Evolutionary conservation across 2,329 filamentous ascomycete species (phyloP), one percentile per base, ranked within the genome.

Genomic region (Catunica adiposa): DNA sequence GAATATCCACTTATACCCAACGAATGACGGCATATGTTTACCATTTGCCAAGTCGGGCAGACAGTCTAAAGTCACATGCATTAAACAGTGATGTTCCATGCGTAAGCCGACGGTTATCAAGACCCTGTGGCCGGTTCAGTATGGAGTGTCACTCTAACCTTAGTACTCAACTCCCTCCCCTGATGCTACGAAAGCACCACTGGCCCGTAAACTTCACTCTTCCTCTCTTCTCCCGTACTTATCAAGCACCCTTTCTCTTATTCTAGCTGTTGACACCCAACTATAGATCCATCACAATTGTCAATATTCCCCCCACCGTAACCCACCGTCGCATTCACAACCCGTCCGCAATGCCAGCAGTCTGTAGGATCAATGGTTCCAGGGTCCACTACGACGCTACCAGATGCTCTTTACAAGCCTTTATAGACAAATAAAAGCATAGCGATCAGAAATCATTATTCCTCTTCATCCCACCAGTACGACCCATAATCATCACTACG

Each of bases 351-450:
- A n/a, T 48, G 23, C 44, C 44, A 48, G 8, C 44, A 48, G 23
- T 48, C 44, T 22, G 44, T 20, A 48, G 44, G 44, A 48, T 48
- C 44, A 48, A 48, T 48, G 26, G 44, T 48, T 48, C 44, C 44
- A 48, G 44, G 44, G 44, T 48, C 44, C 44, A 26, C 23, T 48
- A 5, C 44, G 15, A 48, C 22, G 44, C 44, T 48, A 48, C 17
- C 7, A 20, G 22, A 20, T 20, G 20, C 40, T 8, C 20, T n/a
- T 44, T 44, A 44, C 40, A 44, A n/a, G 40, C 20, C 15, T 44
- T 8, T 44, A 17, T 44, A 7, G 20, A 44, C 29, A 44, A 7
- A 44, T 17, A 44, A n/a, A 17, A 17, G 40, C 20, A 44, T 44
- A 44, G 15, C 3, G 8, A 22, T 15, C 15, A 15, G 40, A 44